Base-by-base conservation (phyloP, 306 rosid genomes). In the Casuarina glauca region DNA sequence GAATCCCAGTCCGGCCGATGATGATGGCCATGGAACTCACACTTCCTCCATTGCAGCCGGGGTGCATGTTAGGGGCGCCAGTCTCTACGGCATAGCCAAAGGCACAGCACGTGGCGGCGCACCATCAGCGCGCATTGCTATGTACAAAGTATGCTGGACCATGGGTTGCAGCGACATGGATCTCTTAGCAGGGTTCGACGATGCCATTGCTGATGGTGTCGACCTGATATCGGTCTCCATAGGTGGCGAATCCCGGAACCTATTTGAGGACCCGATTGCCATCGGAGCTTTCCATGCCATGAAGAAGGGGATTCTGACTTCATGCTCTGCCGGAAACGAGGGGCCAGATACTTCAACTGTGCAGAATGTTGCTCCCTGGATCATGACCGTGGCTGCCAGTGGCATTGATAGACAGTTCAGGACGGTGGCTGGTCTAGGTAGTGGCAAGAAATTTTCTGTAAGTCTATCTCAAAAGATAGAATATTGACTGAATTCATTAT, bases 51-150 rank as follows among this genome's bases (percentile, higher is more conserved):
- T 81, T 2, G 84, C 54, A 0, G 98, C 92, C 0, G 97, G 98
- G 0, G 77, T 44, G 5, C 50, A 69, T 1, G 96, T 90, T 44
- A 43, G 36, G 4, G 88, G 77, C 0, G 94, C 98, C 6, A 94
- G 93, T 64, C 70, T 94, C 3, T 92, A 79, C 16, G 93, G 94
- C 42, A 9, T 94, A 2, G 96, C 88, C 7, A 50, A 78, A 82
- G 98, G 98, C 74, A 94, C 88, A 0, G 96, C 97, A 3, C 93
- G 94, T 0, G 97, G 96, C 0, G 98, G 97, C 6, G 94, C 88
- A 44, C 93, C 97, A 0, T 80, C 91, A 0, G 91, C 96, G 1
- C 91, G 97, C 15, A 52, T 92, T 0, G 96, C 96, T 1, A 67
- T 88, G 66, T 92, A 94, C 90, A 94, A 92, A 80, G 98, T 92